Percentiles rank a stretch among this genome's conserved stretches.
Evolutionary conservation across 2,329 filamentous ascomycete species (phyloP).

Genomic region (Penicillium sp.): DNA sequence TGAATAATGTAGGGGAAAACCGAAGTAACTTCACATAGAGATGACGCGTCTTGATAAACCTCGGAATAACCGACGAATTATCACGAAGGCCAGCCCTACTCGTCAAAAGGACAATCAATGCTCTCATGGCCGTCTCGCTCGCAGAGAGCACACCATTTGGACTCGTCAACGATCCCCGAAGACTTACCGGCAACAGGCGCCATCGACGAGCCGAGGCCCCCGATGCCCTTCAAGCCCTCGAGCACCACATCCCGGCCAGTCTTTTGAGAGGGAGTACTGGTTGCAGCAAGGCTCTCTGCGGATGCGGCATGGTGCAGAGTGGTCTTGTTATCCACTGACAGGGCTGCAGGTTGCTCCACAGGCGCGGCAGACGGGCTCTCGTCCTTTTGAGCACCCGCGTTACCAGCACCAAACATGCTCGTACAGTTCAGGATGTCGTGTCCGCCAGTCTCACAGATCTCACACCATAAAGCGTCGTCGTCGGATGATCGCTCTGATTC

Average conservation of each 20-base stretch:
- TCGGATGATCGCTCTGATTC: slow-evolving; percentile 53
- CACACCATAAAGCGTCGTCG: slow-evolving; percentile 77
- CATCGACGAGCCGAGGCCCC: slow-evolving; percentile 36
- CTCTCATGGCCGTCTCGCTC: slow-evolving; percentile 96
- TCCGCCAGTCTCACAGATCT: slow-evolving; percentile 86
- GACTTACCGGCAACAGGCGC: slow-evolving; percentile 71
- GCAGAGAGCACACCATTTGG: slow-evolving; percentile 95
- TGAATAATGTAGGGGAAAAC: too few species aligned
- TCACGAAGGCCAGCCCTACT: slow-evolving; percentile 29
- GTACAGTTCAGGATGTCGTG: slow-evolving; percentile 94
- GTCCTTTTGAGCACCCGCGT: slow-evolving; percentile 13
- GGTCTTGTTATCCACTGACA: slow-evolving; percentile 12
- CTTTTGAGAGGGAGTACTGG: slow-evolving; percentile 25
- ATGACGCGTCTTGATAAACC: too few species aligned
- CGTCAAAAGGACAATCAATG: slow-evolving; percentile 89
- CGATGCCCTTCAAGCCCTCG: slow-evolving; percentile 40
- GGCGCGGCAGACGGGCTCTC: slow-evolving; percentile 1
- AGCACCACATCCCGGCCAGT: slow-evolving; percentile 39
- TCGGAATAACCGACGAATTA: too few species aligned
- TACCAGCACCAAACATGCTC: slow-evolving; percentile 65
- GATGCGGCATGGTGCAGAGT: slow-evolving; percentile 8
- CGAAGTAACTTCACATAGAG: too few species aligned
- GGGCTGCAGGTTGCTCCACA: slow-evolving; percentile 12
- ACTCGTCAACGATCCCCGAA: slow-evolving; percentile 69
- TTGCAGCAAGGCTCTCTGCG: slow-evolving; percentile 11